These are phyloP conservation scores for Amesomyces nigricolor DNA, from an alignment of 2,329 filamentous ascomycete genomes.

Conservation along the genomic window DNA sequence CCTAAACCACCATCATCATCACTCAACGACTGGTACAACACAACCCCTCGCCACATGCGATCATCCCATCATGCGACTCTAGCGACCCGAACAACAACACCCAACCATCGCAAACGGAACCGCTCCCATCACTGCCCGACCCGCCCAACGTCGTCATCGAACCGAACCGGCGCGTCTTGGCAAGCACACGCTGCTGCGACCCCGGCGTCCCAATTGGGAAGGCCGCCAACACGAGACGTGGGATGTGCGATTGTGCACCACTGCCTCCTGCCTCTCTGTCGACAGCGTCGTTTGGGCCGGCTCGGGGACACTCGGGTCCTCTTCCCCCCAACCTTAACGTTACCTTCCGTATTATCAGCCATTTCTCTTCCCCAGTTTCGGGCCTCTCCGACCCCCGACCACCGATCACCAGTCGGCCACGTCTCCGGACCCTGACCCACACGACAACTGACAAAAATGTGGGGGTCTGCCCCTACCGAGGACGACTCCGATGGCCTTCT, in stretches of 20 bases:
- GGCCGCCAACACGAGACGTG: not conserved
- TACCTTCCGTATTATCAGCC: no score
- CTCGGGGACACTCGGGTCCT: not conserved
- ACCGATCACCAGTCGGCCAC: not conserved
- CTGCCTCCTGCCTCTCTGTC: not conserved
- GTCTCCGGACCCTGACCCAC: not conserved
- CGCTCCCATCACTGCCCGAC: not conserved
- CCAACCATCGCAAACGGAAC: not conserved
- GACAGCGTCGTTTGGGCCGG: not conserved
- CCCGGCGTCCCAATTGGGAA: slow-evolving; percentile 2
- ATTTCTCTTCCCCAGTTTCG: not conserved
- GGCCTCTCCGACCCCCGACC: not conserved
- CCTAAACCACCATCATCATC: no score
- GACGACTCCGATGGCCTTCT: not conserved
- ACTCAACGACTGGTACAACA: not conserved
- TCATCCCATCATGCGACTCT: not conserved
- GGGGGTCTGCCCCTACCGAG: not conserved
- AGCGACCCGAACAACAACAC: no score
- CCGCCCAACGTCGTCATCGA: slow-evolving; percentile 14
- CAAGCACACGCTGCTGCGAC: slow-evolving; percentile 1
- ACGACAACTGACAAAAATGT: not conserved
- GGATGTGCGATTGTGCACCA: not conserved
- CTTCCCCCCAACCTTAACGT: not conserved
- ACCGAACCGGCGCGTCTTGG: slow-evolving; percentile 1
- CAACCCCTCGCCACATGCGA: not conserved